Percentiles rank a stretch among this genome's conserved stretches.
Conservation (phyloP, 1,284 basidiomycete genomes). For the Microstroma glucosiphilum region DNA sequence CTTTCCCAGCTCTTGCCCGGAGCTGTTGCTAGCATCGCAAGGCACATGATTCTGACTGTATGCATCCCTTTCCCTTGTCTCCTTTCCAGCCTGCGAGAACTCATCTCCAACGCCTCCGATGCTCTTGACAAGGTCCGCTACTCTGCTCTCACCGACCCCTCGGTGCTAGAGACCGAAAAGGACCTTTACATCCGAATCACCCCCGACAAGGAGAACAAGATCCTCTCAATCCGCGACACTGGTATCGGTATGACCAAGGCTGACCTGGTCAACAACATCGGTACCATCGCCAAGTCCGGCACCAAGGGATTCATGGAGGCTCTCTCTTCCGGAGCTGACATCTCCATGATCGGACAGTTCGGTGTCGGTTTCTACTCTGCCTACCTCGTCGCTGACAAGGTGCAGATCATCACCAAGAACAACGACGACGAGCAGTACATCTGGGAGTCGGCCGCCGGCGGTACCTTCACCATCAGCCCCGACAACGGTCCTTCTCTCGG, state of each 20-base stretch:
- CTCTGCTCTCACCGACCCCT: conserved; percentile 48
- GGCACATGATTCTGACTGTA: too few species aligned
- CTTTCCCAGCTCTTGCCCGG: too few species aligned
- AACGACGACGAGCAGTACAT: conserved; percentile 99
- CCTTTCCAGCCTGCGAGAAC: conserved; percentile 45
- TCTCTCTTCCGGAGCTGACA: conserved; percentile 76
- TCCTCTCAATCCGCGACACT: conserved; percentile 84
- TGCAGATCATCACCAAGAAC: conserved; percentile 98
- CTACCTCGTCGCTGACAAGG: conserved; percentile 96
- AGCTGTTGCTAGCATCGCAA: too few species aligned
- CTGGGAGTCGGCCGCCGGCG: conserved; percentile 98
- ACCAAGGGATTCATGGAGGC: conserved; percentile 89
- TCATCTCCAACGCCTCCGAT: conserved; percentile 51
- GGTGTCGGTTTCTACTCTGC: conserved; percentile 99
- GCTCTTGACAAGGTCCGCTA: conserved; percentile 51
- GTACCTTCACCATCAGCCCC: conserved; percentile 96
- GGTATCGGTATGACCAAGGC: conserved; percentile 72
- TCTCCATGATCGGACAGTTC: conserved; percentile 64
- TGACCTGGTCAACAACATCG: conserved; percentile 83
- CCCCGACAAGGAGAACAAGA: conserved; percentile 87
- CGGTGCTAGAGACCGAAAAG: conserved; percentile 45
- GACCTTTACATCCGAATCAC: conserved; percentile 51
- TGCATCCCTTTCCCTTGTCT: not conserved
- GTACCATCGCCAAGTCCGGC: conserved; percentile 98
- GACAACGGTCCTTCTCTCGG: conserved; percentile 86